These are phyloP conservation scores for Nemophila menziesii DNA, from an alignment of 257 asterid genomes.

Conservation along the genomic window DNA sequence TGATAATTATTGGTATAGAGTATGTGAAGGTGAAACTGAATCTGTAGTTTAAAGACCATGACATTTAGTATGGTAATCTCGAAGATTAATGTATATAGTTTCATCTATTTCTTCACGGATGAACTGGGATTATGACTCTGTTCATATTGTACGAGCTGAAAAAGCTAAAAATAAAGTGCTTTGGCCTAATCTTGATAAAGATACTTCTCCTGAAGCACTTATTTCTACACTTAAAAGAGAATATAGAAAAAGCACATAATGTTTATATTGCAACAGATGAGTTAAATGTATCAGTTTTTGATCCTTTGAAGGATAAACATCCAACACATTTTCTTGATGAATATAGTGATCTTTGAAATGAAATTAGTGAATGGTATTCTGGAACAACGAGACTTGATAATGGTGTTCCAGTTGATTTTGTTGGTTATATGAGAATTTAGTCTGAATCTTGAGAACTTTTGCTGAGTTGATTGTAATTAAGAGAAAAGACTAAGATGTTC, in stretches of 20 bases:
- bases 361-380: constrained; percentile 53
- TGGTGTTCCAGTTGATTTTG: constrained; percentile 67
- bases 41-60: constrained; percentile 58
- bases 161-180: constrained; percentile 38
- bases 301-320: constrained; percentile 63
- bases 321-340: constrained; percentile 71
- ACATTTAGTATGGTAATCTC: constrained; percentile 54
- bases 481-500: not conserved
- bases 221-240: constrained; percentile 31
- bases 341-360: constrained; percentile 61
- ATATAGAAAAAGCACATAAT: constrained; percentile 42
- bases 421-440: constrained; percentile 61
- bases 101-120: constrained; percentile 48
- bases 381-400: constrained; percentile 53
- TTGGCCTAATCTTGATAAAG: constrained; percentile 63
- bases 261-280: constrained; percentile 62
- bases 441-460: not conserved
- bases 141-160: constrained; percentile 64
- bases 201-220: constrained; percentile 50
- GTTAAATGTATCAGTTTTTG: constrained; percentile 29
- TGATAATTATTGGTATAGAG: constrained; percentile 68
- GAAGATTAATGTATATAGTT: constrained; percentile 49
- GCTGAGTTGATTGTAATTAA: constrained; percentile 1
- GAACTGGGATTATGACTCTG: constrained; percentile 69
- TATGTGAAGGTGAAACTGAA: constrained; percentile 68